phyloP scores from a whole-genome alignment of 2,329 filamentous ascomycete species.

The Clonostachys chloroleuca region DNA sequence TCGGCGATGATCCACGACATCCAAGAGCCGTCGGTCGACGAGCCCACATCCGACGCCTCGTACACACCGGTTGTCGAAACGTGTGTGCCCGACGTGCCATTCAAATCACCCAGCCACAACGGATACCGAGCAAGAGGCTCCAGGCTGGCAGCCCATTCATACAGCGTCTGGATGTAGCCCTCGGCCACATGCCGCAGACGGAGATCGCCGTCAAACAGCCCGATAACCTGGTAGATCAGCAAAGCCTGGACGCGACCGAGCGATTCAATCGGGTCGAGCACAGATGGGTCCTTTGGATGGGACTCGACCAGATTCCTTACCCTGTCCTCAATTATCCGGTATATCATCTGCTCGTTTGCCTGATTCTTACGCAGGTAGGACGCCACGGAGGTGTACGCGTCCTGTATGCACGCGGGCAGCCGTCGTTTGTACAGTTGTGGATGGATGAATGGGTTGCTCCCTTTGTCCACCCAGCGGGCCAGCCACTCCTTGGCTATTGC shows the following conservation, averaged over 20 bases:
- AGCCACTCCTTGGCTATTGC: constrained; percentile 8
- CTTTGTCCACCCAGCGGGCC: constrained; percentile 8
- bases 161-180: constrained; percentile 6
- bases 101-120: constrained; percentile 4
- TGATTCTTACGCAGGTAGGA: constrained; percentile 12
- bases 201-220: constrained; percentile 13
- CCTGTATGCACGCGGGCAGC: constrained; percentile 8
- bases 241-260: constrained; percentile 13
- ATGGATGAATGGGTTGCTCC: constrained; percentile 14
- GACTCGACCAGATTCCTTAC: constrained; percentile 1
- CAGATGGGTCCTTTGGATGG: not conserved
- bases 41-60: not conserved
- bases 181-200: constrained; percentile 12
- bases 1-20: constrained; percentile 22
- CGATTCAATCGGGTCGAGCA: constrained; percentile 6
- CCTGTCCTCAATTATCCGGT: constrained; percentile 12
- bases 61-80: not conserved
- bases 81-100: not conserved
- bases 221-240: constrained; percentile 12
- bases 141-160: constrained; percentile 7
- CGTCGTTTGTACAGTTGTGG: constrained; percentile 9
- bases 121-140: not conserved
- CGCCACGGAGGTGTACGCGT: constrained; percentile 13
- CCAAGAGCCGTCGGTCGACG: constrained; percentile 9
- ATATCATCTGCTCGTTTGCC: constrained; percentile 9